phyloP scores from a whole-genome alignment of 1,139 yeast species.

The Diutina scorzettiae region DNA sequence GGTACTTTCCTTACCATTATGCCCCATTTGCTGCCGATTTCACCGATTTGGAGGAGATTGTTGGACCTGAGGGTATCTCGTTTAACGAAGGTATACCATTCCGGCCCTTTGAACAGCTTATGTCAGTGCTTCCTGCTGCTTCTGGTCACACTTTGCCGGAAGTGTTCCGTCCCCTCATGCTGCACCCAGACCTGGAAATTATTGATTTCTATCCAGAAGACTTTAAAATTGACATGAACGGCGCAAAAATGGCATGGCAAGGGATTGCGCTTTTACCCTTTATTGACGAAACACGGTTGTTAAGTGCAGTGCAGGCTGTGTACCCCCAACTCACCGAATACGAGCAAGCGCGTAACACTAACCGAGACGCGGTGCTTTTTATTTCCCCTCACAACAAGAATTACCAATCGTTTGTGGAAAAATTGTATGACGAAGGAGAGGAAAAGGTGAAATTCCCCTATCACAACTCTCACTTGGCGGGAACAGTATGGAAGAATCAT shows the following conservation, averaged over 20 bases:
- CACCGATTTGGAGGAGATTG: constrained; percentile 28
- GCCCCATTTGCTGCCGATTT: constrained; percentile 90
- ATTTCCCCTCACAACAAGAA: constrained; percentile 46
- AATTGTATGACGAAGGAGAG: constrained; percentile 13
- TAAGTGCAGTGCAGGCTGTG: constrained; percentile 57
- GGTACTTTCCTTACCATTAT: constrained; percentile 84
- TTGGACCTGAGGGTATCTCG: constrained; percentile 24
- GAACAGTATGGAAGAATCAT: constrained; percentile 27
- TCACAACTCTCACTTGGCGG: constrained; percentile 52
- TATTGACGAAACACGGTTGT: constrained; percentile 71
- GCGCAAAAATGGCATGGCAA: constrained; percentile 95
- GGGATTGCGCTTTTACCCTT: constrained; percentile 93
- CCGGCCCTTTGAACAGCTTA: constrained; percentile 88
- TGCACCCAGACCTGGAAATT: constrained; percentile 81
- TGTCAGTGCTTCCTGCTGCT: constrained; percentile 96
- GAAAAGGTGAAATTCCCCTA: constrained; percentile 28
- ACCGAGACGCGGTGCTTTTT: constrained; percentile 60
- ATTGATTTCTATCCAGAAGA: constrained; percentile 83
- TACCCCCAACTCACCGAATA: constrained; percentile 52
- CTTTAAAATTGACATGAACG: constrained; percentile 84
- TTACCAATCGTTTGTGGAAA: constrained; percentile 26
- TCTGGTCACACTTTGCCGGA: constrained; percentile 72
- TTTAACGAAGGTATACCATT: constrained; percentile 73
- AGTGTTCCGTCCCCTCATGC: constrained; percentile 72
- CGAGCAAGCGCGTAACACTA: constrained; percentile 61